Evolutionary conservation across 2,329 filamentous ascomycete genomes (phyloP).

Genomic region (Fusarium zealandicum): DNA sequence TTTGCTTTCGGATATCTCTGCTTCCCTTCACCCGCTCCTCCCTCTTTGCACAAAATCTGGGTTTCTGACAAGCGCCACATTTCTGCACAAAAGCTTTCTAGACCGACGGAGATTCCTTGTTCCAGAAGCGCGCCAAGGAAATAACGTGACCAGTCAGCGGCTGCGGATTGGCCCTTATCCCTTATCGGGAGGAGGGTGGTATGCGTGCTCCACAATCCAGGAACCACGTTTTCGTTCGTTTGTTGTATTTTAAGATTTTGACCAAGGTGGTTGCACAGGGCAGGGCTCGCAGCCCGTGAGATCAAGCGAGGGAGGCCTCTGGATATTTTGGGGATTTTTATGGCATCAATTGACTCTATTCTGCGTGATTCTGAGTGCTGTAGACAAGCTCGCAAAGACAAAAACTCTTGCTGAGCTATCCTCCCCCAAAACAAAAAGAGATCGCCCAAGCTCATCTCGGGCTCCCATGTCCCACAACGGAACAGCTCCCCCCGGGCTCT

Average conservation of each 20-base stretch:
- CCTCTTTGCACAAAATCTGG: neutral
- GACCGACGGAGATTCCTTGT: conserved; percentile 10
- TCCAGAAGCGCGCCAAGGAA: conserved; percentile 20
- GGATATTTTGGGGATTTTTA: too few relatives aligned
- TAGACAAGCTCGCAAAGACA: too few relatives aligned
- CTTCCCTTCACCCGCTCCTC: neutral
- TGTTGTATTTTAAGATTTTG: too few relatives aligned
- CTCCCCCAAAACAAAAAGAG: neutral
- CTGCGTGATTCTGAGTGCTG: too few relatives aligned
- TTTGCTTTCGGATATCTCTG: neutral
- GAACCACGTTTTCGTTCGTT: conserved; percentile 11
- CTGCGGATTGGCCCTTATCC: conserved; percentile 6
- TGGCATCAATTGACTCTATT: too few relatives aligned
- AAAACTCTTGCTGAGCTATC: neutral
- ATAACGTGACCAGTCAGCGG: conserved; percentile 28
- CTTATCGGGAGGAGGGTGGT: conserved; percentile 13
- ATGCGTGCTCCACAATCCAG: conserved; percentile 22
- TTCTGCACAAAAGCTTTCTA: neutral
- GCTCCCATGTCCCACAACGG: neutral
- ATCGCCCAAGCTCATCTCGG: neutral
- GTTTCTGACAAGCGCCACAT: neutral
- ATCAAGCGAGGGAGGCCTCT: too few relatives aligned
- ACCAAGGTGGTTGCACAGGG: too few relatives aligned
- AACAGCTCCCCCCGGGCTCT: neutral
- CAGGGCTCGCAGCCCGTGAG: too few relatives aligned